Conservation (phyloP, 768 basidiomycete species). For the Serpula lacrymans region DNA sequence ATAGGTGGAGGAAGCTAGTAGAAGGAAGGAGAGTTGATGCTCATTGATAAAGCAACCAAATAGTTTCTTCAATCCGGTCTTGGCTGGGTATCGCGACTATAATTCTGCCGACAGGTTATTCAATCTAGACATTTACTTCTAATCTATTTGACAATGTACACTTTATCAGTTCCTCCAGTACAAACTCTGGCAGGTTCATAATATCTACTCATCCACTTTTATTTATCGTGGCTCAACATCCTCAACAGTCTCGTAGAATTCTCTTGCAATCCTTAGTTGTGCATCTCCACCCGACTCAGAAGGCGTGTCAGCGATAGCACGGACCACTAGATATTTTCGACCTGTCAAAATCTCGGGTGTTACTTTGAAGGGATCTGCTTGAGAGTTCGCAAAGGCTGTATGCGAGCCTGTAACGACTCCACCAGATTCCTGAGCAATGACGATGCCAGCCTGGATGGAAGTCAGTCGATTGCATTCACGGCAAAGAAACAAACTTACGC, state of each 20-base stretch:
- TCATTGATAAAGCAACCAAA: no score
- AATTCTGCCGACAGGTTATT: no score
- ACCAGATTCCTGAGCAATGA: slow-evolving; percentile 90
- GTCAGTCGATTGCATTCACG: neutral
- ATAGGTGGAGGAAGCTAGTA: neutral
- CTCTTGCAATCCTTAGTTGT: slow-evolving; percentile 76
- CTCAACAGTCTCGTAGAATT: slow-evolving; percentile 82
- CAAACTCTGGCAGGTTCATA: no score
- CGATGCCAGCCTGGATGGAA: slow-evolving; percentile 66
- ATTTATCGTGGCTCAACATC: slow-evolving; percentile 57
- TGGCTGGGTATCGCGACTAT: no score
- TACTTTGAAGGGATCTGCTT: slow-evolving; percentile 53
- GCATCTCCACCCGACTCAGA: slow-evolving; percentile 64
- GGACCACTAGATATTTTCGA: slow-evolving; percentile 76
- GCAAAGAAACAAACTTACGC: slow-evolving; percentile 36
- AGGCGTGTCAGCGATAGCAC: slow-evolving; percentile 61
- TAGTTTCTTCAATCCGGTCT: no score
- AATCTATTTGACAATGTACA: no score
- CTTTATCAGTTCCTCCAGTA: no score
- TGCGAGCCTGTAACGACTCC: slow-evolving; percentile 74
- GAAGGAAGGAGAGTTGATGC: no score
- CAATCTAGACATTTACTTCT: no score
- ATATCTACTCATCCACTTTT: no score
- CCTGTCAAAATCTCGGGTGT: slow-evolving; percentile 71
- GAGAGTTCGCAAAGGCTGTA: slow-evolving; percentile 32